These are phyloP conservation scores for Solanum tarapatanum DNA, from an alignment of 257 asterid genomes.

Conservation along the genomic window DNA sequence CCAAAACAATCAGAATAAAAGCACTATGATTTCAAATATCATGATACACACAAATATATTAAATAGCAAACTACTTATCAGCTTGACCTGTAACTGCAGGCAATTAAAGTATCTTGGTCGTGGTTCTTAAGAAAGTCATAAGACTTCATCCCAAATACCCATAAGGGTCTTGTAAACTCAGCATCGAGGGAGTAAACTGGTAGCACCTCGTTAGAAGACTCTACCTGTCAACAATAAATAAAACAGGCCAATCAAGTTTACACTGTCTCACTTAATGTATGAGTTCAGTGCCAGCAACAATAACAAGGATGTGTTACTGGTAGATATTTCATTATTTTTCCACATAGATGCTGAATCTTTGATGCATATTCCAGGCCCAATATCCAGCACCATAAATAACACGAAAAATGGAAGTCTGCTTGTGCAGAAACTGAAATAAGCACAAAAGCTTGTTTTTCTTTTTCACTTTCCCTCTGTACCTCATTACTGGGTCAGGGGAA, in stretches of 20 bases:
- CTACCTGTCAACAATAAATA: conserved; percentile 35
- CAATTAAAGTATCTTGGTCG: conserved; percentile 39
- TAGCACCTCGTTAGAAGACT: conserved; percentile 60
- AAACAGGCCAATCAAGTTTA: background rate
- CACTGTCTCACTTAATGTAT: background rate
- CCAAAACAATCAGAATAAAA: background rate
- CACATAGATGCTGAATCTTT: background rate
- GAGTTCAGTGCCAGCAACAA: background rate
- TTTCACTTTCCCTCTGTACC: background rate
- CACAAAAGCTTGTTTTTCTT: background rate
- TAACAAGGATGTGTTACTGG: background rate
- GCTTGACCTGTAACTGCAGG: conserved; percentile 81
- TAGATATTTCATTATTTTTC: background rate
- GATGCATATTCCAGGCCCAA: background rate
- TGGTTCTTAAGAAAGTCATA: conserved; percentile 55
- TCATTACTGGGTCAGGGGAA: background rate
- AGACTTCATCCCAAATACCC: conserved; percentile 85
- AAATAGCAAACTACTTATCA: background rate
- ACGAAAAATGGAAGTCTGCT: background rate
- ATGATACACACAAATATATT: background rate
- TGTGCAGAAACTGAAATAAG: background rate
- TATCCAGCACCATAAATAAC: background rate
- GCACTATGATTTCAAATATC: background rate
- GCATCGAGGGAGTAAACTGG: conserved; percentile 66
- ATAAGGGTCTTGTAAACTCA: conserved; percentile 82